Evolutionary conservation across 1,284 basidiomycete genomes (phyloP).

Genomic region (Paramarasmius palmivorus): DNA sequence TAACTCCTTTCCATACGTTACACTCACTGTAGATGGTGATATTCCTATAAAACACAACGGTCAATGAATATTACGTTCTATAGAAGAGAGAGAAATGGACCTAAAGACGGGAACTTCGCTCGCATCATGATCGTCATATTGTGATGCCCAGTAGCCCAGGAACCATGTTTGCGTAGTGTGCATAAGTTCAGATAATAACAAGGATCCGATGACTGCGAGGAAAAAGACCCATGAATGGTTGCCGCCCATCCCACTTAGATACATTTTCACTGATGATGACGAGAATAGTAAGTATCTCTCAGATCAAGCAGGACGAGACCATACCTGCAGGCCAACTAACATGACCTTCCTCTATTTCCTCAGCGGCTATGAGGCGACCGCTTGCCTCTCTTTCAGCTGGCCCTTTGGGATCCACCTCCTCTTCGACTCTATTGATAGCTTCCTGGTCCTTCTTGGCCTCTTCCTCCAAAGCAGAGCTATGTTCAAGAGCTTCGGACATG

Average conservation of each 20-base stretch:
- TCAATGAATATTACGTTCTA: too few species aligned
- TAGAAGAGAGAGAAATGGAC: too few species aligned
- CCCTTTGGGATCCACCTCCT: conserved; percentile 38
- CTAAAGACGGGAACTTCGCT: conserved; percentile 15
- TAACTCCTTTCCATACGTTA: too few species aligned
- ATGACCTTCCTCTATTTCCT: conserved; percentile 63
- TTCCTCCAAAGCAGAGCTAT: conserved; percentile 33
- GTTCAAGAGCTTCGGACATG: conserved; percentile 36
- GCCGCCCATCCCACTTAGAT: conserved; percentile 42
- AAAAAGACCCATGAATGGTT: conserved; percentile 36
- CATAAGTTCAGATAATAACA: conserved; percentile 29
- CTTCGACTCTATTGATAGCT: conserved; percentile 33
- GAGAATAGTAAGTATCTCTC: neutral
- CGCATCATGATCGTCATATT: conserved; percentile 21
- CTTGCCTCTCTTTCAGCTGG: conserved; percentile 25
- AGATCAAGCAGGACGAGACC: conserved; percentile 33
- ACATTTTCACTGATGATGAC: conserved; percentile 26
- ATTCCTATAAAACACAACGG: too few species aligned
- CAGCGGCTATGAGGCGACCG: conserved; percentile 57
- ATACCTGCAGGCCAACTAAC: conserved; percentile 45
- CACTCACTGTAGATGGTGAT: too few species aligned
- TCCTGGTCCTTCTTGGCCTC: conserved; percentile 36
- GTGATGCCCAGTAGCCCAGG: conserved; percentile 50
- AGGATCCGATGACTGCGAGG: conserved; percentile 22
- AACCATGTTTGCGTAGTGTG: conserved; percentile 52